Evolutionary conservation across 371 early-diverging fungal genomes (phyloP).

Genomic region (Mortierella sp.): DNA sequence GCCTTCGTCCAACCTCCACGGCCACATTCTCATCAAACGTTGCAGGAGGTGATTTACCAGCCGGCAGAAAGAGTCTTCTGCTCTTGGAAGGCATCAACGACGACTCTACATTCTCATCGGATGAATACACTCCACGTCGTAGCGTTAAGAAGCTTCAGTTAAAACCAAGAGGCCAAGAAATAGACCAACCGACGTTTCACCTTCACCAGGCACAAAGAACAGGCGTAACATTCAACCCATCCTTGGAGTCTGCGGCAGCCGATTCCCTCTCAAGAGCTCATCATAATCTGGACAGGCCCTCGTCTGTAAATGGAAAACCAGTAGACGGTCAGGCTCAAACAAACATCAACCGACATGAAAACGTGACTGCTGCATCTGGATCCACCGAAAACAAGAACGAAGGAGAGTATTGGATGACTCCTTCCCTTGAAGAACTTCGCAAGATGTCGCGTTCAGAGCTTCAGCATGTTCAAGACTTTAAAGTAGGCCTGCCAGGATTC

Average conservation of each 20-base stretch:
- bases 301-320: constrained; percentile 6
- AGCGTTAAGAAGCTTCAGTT: constrained; percentile 78
- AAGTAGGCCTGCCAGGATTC: constrained; percentile 75
- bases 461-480: constrained; percentile 78
- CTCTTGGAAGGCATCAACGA: constrained; percentile 70
- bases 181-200: constrained; percentile 46
- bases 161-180: constrained; percentile 38
- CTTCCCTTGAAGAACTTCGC: constrained; percentile 66
- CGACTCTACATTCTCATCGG: constrained; percentile 74
- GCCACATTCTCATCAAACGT: constrained; percentile 58
- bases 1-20: constrained; percentile 76
- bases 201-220: constrained; percentile 27
- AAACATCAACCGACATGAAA: constrained; percentile 19
- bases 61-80: constrained; percentile 46
- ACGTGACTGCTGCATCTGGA: neutral
- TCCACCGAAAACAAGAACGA: constrained; percentile 15
- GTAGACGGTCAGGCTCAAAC: constrained; percentile 3
- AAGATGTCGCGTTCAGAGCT: constrained; percentile 78
- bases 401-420: constrained; percentile 74
- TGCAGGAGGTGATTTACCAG: constrained; percentile 44
- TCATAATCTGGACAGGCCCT: constrained; percentile 28
- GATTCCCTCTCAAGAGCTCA: constrained; percentile 27
- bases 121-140: constrained; percentile 79
- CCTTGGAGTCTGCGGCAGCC: constrained; percentile 42
- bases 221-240: constrained; percentile 52